Evolutionary conservation across 805 yeast species (phyloP).

Genomic region (Candida wancherniae): DNA sequence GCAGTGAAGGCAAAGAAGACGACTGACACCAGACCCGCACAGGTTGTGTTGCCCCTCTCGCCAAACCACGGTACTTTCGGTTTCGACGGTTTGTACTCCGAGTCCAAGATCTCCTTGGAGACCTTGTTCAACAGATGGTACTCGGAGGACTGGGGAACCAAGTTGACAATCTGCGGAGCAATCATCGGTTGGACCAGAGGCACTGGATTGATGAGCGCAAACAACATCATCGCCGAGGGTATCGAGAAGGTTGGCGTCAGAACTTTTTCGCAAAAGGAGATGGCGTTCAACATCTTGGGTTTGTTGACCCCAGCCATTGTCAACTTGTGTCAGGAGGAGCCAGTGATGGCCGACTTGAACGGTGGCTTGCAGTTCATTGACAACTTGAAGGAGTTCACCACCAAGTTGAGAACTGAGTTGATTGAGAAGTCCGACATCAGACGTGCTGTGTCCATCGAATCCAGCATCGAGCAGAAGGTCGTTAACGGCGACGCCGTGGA

Average conservation of each 20-base stretch:
- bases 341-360: slow-evolving; percentile 96
- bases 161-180: slow-evolving; percentile 96
- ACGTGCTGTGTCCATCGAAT: slow-evolving; percentile 91
- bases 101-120: slow-evolving; percentile 92
- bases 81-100: slow-evolving; percentile 96
- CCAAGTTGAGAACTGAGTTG: slow-evolving; percentile 70
- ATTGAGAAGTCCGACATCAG: slow-evolving; percentile 84
- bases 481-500: slow-evolving; percentile 87
- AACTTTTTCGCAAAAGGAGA: slow-evolving; percentile 97
- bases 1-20: slow-evolving; percentile 79
- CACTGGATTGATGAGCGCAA: slow-evolving; percentile 97
- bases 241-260: slow-evolving; percentile 94
- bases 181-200: slow-evolving; percentile 99
- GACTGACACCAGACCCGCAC: slow-evolving; percentile 95
- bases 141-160: slow-evolving; percentile 94
- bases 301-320: slow-evolving; percentile 82
- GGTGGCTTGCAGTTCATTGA: slow-evolving; percentile 97
- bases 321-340: slow-evolving; percentile 83
- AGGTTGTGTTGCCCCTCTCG: slow-evolving; percentile 91
- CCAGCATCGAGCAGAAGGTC: slow-evolving; percentile 80
- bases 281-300: slow-evolving; percentile 98
- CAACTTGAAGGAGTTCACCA: slow-evolving; percentile 83
- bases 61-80: slow-evolving; percentile 99
- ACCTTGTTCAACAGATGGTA: slow-evolving; percentile 98
- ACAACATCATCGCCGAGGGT: slow-evolving; percentile 96